A percentile compares a stretch with the other conserved stretches of the same genome.
phyloP scores from a whole-genome alignment of 208 protist species.

The Acanthamoeba rhysodes region DNA sequence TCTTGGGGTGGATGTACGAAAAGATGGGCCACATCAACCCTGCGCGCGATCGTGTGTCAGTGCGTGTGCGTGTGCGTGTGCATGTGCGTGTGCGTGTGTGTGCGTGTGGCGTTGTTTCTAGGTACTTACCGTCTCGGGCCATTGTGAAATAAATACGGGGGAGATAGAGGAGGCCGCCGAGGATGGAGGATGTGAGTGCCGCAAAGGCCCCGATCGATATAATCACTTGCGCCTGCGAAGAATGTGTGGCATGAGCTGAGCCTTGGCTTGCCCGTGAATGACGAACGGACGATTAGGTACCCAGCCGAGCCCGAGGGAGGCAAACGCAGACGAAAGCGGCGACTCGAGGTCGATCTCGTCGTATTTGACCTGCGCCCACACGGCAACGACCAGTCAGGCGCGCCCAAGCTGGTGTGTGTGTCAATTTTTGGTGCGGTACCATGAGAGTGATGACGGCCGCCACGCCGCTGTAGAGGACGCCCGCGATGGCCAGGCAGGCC shows the following conservation, averaged over 20 bases:
- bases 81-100: background rate
- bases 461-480: constrained; percentile 83
- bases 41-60: background rate
- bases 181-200: constrained; percentile 83
- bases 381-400: background rate
- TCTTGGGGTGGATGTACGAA: constrained; percentile 8
- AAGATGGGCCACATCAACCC: constrained; percentile 76
- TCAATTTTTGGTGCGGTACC: background rate
- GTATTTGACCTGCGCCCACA: background rate
- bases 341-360: constrained; percentile 81
- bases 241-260: background rate
- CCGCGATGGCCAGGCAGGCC: constrained; percentile 80
- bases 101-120: background rate
- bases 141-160: constrained; percentile 83
- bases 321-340: constrained; percentile 82
- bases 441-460: constrained; percentile 84
- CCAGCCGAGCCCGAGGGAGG: constrained; percentile 65
- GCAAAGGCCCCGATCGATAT: constrained; percentile 84
- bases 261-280: too few species aligned
- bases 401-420: background rate
- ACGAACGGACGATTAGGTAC: too few species aligned
- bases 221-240: constrained; percentile 71
- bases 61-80: too few species aligned
- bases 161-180: constrained; percentile 83
- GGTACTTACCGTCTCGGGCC: constrained; percentile 80